Conservation (phyloP, 345 rosid species). For the Salix koriyanagi region DNA sequence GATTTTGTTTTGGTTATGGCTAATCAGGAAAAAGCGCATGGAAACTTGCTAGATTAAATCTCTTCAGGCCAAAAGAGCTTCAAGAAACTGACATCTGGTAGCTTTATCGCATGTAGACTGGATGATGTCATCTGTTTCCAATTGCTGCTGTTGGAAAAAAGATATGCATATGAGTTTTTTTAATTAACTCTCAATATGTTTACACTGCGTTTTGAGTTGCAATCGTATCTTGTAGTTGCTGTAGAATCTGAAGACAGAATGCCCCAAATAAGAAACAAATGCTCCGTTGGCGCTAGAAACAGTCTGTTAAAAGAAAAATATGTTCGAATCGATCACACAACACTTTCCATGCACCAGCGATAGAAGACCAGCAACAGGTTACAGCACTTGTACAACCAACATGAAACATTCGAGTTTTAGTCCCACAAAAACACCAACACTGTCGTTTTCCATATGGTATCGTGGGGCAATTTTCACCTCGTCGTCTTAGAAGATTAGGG, state of each 20-base stretch:
- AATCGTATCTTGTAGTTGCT: slow-evolving; percentile 11
- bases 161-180: slow-evolving; percentile 9
- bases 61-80: slow-evolving; percentile 13
- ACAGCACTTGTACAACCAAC: not conserved
- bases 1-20: not conserved
- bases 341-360: not conserved
- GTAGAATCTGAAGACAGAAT: slow-evolving; percentile 15
- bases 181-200: slow-evolving; percentile 9
- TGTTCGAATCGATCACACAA: not conserved
- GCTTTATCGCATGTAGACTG: not conserved
- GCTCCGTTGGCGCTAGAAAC: not conserved
- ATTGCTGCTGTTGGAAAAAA: slow-evolving; percentile 23
- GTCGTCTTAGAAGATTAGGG: not conserved
- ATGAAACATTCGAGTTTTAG: not conserved
- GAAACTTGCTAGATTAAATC: slow-evolving; percentile 30
- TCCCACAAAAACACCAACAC: not conserved
- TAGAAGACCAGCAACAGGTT: not conserved
- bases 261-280: slow-evolving; percentile 8
- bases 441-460: not conserved
- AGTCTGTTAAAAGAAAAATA: not conserved
- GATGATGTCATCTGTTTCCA: slow-evolving; percentile 6
- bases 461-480: not conserved
- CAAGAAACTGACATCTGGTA: not conserved
- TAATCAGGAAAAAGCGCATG: slow-evolving; percentile 19
- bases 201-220: slow-evolving; percentile 9